Base-by-base conservation (phyloP, 2,329 filamentous ascomycete species). In the Aureobasidium zeae region DNA sequence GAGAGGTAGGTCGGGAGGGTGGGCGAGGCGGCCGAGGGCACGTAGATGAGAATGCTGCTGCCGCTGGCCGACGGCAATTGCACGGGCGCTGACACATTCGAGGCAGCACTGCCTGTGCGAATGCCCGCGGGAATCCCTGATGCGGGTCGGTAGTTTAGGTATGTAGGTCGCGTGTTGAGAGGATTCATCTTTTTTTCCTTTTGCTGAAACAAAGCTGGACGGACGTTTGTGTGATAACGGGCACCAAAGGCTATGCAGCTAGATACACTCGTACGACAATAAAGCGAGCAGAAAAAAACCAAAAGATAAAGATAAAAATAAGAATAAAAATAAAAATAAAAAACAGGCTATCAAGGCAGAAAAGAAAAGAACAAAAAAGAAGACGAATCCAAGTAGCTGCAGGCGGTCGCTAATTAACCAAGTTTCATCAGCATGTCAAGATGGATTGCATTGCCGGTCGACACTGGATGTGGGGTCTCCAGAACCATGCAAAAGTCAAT, bases 131-230 rank as follows among this genome's bases (percentile, higher is more conserved):
- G 39, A 3, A 26, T 9, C 5, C 30, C 29, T 8, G 21, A 5
- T 6, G 20, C 9, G 25, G 17, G 24, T 25, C 45, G 45, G 20
- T 47, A 47, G 26, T 47, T 35, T 17, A 47, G 45, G 26, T 43
- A 47, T 9, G 45, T 47, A 5, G 44, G 44, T 46, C 20, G 29
- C 12, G 35, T 26, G 24, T 25, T 15, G 32, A 13, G 11, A 11
- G 32, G 32, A 20, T 44, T 37, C 42, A 44, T 44, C n/a, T n/a
- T n/a, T n/a, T n/a, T n/a, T n/a, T n/a, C n/a, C n/a, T n/a, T n/a
- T n/a, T n/a, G n/a, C n/a, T n/a, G n/a, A n/a, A n/a, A n/a, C n/a
- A n/a, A n/a, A n/a, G n/a, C n/a, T 25, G 22, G 22, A 25, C 22
- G 22, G 22, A 11, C 7, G 22, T 6, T 25, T 11, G 7, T 6